Conservation (phyloP, 257 asterid species). For the Lavandula angustifolia region DNA sequence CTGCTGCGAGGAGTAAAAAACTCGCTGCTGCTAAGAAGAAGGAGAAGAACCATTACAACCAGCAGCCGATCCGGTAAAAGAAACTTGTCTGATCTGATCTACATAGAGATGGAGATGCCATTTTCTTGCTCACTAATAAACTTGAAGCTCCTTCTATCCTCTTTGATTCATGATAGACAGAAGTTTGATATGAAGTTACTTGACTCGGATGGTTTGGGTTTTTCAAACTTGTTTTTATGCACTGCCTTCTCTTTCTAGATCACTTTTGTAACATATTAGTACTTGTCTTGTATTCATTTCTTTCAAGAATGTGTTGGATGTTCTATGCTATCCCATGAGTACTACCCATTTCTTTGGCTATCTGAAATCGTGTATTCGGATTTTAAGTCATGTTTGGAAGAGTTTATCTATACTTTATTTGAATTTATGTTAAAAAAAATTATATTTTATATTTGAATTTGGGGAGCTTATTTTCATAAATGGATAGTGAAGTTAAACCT, state of each 20-base stretch:
- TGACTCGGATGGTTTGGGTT: slow-evolving; percentile 31
- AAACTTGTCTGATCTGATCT: slow-evolving; percentile 5
- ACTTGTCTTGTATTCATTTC: slow-evolving; percentile 32
- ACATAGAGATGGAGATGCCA: slow-evolving; percentile 26
- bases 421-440: too few species aligned
- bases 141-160: slow-evolving; percentile 26
- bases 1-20: slow-evolving; percentile 85
- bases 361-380: too few species aligned
- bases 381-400: too few species aligned
- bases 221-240: slow-evolving; percentile 25
- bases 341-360: too few species aligned
- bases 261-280: slow-evolving; percentile 36
- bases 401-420: too few species aligned
- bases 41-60: slow-evolving; percentile 91
- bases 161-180: slow-evolving; percentile 26
- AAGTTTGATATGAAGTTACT: slow-evolving; percentile 24
- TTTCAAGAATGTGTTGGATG: slow-evolving; percentile 27
- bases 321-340: neutral
- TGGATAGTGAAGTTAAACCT: too few species aligned
- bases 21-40: slow-evolving; percentile 94
- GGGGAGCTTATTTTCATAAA: too few species aligned
- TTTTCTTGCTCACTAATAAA: slow-evolving; percentile 38
- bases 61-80: slow-evolving; percentile 74
- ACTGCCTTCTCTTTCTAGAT: slow-evolving; percentile 24
- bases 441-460: too few species aligned